Conservation (phyloP, 2,329 filamentous ascomycete species). For the Penicillium sp. region DNA sequence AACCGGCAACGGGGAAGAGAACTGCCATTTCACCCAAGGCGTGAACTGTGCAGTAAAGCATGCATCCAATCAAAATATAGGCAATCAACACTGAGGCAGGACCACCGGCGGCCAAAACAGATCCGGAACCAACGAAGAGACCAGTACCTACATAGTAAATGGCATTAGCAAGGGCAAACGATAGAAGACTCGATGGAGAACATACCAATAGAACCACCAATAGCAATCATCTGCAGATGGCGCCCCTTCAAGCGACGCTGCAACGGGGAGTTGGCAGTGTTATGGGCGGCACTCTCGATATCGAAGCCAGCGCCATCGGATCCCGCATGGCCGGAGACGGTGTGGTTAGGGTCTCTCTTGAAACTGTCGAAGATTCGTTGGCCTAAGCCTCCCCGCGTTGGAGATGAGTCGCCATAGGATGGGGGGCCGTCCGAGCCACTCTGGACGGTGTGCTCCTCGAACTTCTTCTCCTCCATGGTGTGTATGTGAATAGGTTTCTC, state of each 20-base stretch:
- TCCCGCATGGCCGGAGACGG: constrained; percentile 39
- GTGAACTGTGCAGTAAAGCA: constrained; percentile 91
- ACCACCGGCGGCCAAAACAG: constrained; percentile 68
- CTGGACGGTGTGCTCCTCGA: constrained; percentile 24
- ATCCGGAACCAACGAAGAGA: constrained; percentile 80
- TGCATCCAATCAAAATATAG: constrained; percentile 75
- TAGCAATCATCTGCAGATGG: constrained; percentile 97
- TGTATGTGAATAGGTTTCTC: not conserved
- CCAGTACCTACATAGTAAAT: constrained; percentile 62
- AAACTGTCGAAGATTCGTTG: constrained; percentile 45
- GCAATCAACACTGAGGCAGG: constrained; percentile 76
- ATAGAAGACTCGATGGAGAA: not conserved
- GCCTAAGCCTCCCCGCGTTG: constrained; percentile 23
- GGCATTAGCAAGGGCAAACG: constrained; percentile 13
- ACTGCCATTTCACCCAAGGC: constrained; percentile 90
- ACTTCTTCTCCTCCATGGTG: constrained; percentile 37
- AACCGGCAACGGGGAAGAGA: constrained; percentile 84
- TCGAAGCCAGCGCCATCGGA: constrained; percentile 60
- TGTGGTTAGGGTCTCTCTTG: constrained; percentile 46
- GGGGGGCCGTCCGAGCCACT: constrained; percentile 28
- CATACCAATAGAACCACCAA: constrained; percentile 82
- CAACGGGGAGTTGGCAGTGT: constrained; percentile 72
- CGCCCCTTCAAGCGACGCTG: constrained; percentile 75
- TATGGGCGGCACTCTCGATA: constrained; percentile 60
- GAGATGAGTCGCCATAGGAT: constrained; percentile 33